These are phyloP conservation scores for Xylariaceae sp. DNA, from an alignment of 2,329 filamentous ascomycete genomes.

Conservation along the genomic window DNA sequence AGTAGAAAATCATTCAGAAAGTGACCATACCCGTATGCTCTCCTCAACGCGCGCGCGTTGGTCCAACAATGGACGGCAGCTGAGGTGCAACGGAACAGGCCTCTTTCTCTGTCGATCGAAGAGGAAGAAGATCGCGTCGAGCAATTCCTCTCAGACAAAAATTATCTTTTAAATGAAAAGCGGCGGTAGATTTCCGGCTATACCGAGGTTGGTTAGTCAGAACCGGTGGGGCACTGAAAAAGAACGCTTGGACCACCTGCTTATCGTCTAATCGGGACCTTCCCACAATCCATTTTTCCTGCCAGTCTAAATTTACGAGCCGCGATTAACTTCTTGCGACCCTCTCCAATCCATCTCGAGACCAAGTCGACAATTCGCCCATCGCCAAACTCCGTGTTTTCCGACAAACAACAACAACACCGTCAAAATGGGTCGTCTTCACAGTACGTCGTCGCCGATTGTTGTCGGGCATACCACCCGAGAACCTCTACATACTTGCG, in stretches of 20 bases:
- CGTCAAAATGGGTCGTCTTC: conserved; percentile 89
- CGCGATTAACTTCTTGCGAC: conserved; percentile 21
- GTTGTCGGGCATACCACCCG: not conserved
- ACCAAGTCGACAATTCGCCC: conserved; percentile 26
- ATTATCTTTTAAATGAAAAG: conserved; percentile 6
- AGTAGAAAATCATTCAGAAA: no score
- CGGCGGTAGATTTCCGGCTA: conserved; percentile 18
- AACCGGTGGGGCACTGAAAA: not conserved
- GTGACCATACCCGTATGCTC: no score
- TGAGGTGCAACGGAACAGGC: not conserved
- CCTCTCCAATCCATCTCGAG: conserved; percentile 11
- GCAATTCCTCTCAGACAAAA: conserved; percentile 1
- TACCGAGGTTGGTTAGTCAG: not conserved
- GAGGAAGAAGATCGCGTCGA: not conserved
- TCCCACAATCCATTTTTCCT: conserved; percentile 17
- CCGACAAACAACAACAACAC: conserved; percentile 36
- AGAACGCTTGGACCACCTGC: conserved; percentile 20
- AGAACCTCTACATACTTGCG: not conserved
- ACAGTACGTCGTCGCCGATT: conserved; percentile 61
- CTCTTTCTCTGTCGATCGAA: not conserved
- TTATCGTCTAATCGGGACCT: conserved; percentile 14
- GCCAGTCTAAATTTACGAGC: conserved; percentile 19
- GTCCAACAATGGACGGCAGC: no score
- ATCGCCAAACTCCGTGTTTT: conserved; percentile 12
- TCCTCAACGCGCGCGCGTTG: no score